Percentiles rank a stretch among this genome's conserved stretches.
These are phyloP conservation scores for Saturnispora serradocipensis DNA, from an alignment of 805 yeast genomes.

Conservation along the genomic window DNA sequence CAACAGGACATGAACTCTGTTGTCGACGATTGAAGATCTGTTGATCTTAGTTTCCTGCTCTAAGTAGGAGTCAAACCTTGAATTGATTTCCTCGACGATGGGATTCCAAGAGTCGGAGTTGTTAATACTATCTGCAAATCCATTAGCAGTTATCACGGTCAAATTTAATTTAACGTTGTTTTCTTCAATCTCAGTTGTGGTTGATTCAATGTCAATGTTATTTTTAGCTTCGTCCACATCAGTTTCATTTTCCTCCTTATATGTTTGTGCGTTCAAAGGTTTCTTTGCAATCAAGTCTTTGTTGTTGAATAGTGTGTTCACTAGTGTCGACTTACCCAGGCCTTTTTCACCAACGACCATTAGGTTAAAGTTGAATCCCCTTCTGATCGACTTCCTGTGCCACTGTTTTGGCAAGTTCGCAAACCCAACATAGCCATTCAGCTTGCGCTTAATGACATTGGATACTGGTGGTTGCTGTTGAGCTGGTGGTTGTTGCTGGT, in stretches of 20 bases:
- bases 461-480: slow-evolving; percentile 12
- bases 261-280: not conserved
- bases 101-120: slow-evolving; percentile 81
- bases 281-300: slow-evolving; percentile 41
- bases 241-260: slow-evolving; percentile 21
- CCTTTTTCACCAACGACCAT: slow-evolving; percentile 91
- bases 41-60: slow-evolving; percentile 82
- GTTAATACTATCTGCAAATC: slow-evolving; percentile 86
- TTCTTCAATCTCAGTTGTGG: slow-evolving; percentile 74
- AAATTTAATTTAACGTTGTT: slow-evolving; percentile 83
- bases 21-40: slow-evolving; percentile 63
- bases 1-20: slow-evolving; percentile 85
- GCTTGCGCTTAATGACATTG: slow-evolving; percentile 69
- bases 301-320: slow-evolving; percentile 76
- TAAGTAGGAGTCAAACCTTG: slow-evolving; percentile 77
- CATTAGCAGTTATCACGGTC: slow-evolving; percentile 83
- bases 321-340: slow-evolving; percentile 84
- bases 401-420: slow-evolving; percentile 97
- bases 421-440: slow-evolving; percentile 91
- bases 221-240: slow-evolving; percentile 29
- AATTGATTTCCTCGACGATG: slow-evolving; percentile 79
- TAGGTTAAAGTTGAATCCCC: slow-evolving; percentile 83
- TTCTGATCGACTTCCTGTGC: slow-evolving; percentile 87
- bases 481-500: not conserved
- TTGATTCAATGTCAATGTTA: slow-evolving; percentile 49